Base-by-base conservation (phyloP, 176 grass and related monocot genomes). In the Puccinellia tenuiflora region DNA sequence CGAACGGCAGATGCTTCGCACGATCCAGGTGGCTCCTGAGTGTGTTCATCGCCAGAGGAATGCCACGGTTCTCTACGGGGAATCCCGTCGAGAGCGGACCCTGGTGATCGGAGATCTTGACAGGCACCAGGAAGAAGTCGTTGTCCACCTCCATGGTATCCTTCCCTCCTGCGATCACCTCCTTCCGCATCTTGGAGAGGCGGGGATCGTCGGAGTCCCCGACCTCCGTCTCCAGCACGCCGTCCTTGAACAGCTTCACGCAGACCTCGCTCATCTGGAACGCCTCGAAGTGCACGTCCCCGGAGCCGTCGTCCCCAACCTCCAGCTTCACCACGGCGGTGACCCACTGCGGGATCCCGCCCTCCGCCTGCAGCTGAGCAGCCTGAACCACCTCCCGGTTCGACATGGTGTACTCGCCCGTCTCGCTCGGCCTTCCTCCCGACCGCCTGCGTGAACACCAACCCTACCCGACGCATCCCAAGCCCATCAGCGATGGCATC, bases 61-160 rank as follows among this genome's bases (percentile, higher is more conserved):
- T 83, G 9, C 90, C 89, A 9, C 96, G 88, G 54, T 98, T 98
- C 68, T 98, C 91, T 56, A 96, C 34, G 0, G 93, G 96, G 80
- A 95, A 98, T 21, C 73, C 87, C 18, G 60, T 84, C 16, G 88
- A 93, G 5, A 99, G 81, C 45, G 83, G 85, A 29, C 96, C 96
- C 96, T 99, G 89, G 30, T 99, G 96, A 86, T 99, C 96, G 1
- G 96, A 90, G 76, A 99, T 99, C 87, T 99, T 99, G 77, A 99
- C 91, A 0, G 93, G 93, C 33, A 99, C 96, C 10, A 99, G 75
- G 81, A 99, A 96, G 81, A 99, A 96, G 66, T 99, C 93, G 38
- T 95, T 99, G 78, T 99, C 96, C 34, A 99, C 91, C 93, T 96
- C 87, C 85, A 68, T 88, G n/a, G 85, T 85, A 52, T 96, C 96